Percentiles rank a stretch among this genome's conserved stretches.
These are phyloP conservation scores for Scedosporium dehoogii DNA, from an alignment of 2,329 filamentous ascomycete species.

Conservation along the genomic window DNA sequence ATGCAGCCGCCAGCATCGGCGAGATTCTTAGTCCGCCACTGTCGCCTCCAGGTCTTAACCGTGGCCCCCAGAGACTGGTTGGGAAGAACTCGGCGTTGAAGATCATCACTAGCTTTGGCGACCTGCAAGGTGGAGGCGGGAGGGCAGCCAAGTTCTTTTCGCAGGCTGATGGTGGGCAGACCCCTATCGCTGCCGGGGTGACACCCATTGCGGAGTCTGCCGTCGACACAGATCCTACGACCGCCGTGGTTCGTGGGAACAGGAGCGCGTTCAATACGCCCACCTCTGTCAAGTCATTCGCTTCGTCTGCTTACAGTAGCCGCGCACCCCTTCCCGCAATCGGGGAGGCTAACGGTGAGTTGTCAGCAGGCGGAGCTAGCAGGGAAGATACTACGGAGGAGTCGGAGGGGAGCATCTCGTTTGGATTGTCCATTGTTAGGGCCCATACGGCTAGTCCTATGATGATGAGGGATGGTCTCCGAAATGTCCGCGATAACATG, in stretches of 20 bases:
- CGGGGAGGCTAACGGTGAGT: constrained; percentile 38
- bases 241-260: constrained; percentile 58
- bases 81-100: constrained; percentile 79
- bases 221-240: constrained; percentile 53
- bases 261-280: constrained; percentile 62
- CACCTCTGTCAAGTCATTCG: constrained; percentile 50
- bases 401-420: constrained; percentile 9
- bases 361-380: not conserved
- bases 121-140: constrained; percentile 37
- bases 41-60: constrained; percentile 59
- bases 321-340: constrained; percentile 67
- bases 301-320: constrained; percentile 48
- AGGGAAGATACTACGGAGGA: not conserved
- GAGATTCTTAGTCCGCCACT: constrained; percentile 59
- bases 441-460: constrained; percentile 60
- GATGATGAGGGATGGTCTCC: constrained; percentile 44
- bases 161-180: constrained; percentile 47
- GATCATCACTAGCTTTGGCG: constrained; percentile 81
- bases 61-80: constrained; percentile 51
- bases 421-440: constrained; percentile 43
- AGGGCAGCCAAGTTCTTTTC: constrained; percentile 49
- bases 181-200: constrained; percentile 70
- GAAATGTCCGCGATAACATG: constrained; percentile 19
- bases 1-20: constrained; percentile 43
- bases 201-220: constrained; percentile 82